These are phyloP conservation scores for Didymellaceae sp. DNA, from an alignment of 2,329 filamentous ascomycete genomes.

Conservation along the genomic window DNA sequence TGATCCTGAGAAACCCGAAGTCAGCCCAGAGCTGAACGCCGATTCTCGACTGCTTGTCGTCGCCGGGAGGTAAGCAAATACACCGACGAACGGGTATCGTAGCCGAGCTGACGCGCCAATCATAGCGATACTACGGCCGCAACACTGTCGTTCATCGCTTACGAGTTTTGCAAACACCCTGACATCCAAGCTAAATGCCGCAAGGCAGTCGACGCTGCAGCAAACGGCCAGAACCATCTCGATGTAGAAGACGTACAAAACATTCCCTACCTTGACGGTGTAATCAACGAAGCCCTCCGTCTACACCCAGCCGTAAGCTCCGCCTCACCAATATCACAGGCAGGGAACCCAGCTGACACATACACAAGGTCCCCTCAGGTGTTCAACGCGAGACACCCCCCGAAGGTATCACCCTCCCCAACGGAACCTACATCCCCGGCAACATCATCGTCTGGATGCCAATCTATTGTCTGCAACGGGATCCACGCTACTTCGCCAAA, in stretches of 20 bases:
- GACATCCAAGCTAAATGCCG: constrained; percentile 32
- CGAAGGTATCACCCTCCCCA: constrained; percentile 40
- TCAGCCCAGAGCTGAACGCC: constrained; percentile 33
- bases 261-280: constrained; percentile 38
- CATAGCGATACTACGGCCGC: constrained; percentile 39
- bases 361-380: constrained; percentile 36
- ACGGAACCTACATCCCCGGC: constrained; percentile 42
- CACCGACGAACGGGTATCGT: no score
- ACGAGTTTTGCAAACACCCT: constrained; percentile 39
- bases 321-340: background rate
- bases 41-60: constrained; percentile 39
- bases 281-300: constrained; percentile 41
- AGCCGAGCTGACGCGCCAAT: background rate
- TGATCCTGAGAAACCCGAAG: constrained; percentile 26
- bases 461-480: constrained; percentile 38
- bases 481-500: constrained; percentile 34
- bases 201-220: constrained; percentile 24
- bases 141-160: constrained; percentile 37
- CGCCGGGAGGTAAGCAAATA: constrained; percentile 36
- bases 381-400: constrained; percentile 43
- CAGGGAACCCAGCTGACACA: constrained; percentile 8
- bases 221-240: constrained; percentile 28
- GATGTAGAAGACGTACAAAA: constrained; percentile 35
- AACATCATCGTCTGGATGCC: constrained; percentile 40
- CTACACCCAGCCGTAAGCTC: constrained; percentile 38